These are phyloP conservation scores for Coccomyxa subellipsoidea DNA, from an alignment of 163 green algal species.

Conservation along the genomic window DNA sequence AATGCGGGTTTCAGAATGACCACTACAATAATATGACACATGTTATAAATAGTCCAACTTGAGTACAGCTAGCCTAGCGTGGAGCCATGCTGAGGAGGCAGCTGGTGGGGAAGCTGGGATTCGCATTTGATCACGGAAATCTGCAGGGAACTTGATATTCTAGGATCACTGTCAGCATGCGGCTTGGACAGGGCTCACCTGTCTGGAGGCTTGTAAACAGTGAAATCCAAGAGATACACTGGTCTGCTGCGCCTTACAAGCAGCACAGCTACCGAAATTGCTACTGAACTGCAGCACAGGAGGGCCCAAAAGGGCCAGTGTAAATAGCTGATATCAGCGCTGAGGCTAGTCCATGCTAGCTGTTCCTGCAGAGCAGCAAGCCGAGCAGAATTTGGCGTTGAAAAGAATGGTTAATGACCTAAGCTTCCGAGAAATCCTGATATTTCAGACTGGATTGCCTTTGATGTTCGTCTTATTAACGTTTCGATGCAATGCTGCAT, in stretches of 20 bases:
- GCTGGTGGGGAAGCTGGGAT: too few species aligned
- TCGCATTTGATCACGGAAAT: too few species aligned
- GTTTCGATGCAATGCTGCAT: background rate
- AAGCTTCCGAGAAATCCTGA: background rate
- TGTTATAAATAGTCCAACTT: too few species aligned
- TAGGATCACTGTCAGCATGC: background rate
- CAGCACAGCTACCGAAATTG: conserved; percentile 30
- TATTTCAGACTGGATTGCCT: background rate
- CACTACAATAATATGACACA: too few species aligned
- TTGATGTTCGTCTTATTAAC: background rate
- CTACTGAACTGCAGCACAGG: background rate
- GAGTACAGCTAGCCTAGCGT: too few species aligned
- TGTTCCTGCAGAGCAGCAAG: too few species aligned
- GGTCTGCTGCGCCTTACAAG: conserved; percentile 58
- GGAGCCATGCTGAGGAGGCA: too few species aligned
- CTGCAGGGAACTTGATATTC: background rate
- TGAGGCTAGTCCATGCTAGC: too few species aligned
- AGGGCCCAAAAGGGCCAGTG: background rate
- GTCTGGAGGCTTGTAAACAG: conserved; percentile 68
- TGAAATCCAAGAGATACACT: conserved; percentile 86
- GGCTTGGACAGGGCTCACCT: conserved; percentile 26
- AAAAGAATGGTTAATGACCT: background rate
- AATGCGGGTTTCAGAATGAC: too few species aligned
- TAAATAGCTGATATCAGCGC: too few species aligned
- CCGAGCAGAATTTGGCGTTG: too few species aligned